Conservation (phyloP, 495 filamentous ascomycete genomes). For the Tuber melanosporum region DNA sequence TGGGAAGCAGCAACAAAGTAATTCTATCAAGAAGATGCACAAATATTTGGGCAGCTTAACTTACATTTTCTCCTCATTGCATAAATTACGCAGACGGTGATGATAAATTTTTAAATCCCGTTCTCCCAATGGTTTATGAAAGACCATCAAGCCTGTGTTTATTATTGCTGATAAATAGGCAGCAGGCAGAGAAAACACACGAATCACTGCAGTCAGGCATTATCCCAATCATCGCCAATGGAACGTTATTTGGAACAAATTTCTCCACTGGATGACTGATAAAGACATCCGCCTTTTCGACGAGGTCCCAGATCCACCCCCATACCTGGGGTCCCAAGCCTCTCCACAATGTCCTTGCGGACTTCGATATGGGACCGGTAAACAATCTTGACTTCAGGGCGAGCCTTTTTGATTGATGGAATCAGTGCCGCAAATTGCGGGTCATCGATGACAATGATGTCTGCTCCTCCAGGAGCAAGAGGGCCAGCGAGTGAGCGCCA, state of each 20-base stretch:
- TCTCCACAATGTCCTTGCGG: conserved; percentile 62
- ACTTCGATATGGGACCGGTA: conserved; percentile 83
- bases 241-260: conserved; percentile 68
- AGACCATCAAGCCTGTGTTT: conserved; percentile 66
- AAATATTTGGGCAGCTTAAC: conserved; percentile 6
- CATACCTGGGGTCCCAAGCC: conserved; percentile 60
- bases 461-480: conserved; percentile 67
- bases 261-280: conserved; percentile 73
- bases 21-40: background rate
- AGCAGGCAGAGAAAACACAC: conserved; percentile 41
- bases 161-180: background rate
- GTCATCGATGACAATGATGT: conserved; percentile 74
- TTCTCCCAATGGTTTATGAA: conserved; percentile 65
- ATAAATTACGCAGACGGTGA: conserved; percentile 62
- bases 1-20: conserved; percentile 37
- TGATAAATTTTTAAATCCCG: conserved; percentile 74
- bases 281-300: conserved; percentile 67
- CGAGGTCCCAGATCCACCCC: conserved; percentile 68
- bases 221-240: conserved; percentile 61
- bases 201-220: conserved; percentile 83
- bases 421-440: conserved; percentile 86
- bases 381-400: conserved; percentile 68
- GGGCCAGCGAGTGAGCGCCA: conserved; percentile 69
- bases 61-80: conserved; percentile 54
- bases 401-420: conserved; percentile 62